phyloP scores from a whole-genome alignment of 2,329 filamentous ascomycete genomes.

The Talaromyces islandicus region DNA sequence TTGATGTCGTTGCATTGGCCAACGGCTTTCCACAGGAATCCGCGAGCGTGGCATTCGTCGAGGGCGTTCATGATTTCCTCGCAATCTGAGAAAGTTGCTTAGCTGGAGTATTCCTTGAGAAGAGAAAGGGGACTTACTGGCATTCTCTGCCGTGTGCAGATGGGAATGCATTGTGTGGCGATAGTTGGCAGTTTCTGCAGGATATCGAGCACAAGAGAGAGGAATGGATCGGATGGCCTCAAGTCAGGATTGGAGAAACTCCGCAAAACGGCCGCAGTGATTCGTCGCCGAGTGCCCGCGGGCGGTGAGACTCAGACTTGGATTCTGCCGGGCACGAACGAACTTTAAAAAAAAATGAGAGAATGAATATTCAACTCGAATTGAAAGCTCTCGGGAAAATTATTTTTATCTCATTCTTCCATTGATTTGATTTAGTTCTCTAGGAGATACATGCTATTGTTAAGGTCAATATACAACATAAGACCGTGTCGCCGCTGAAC shows the following conservation, averaged over 20 bases:
- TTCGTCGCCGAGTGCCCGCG: neutral
- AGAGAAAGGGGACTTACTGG: constrained; percentile 52
- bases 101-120: constrained; percentile 1
- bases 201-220: neutral
- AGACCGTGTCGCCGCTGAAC: neutral
- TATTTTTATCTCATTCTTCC: neutral
- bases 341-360: neutral
- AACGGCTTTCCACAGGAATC: constrained; percentile 85
- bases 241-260: neutral
- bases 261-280: neutral
- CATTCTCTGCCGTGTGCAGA: constrained; percentile 86
- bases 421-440: neutral
- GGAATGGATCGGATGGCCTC: neutral
- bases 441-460: neutral
- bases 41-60: constrained; percentile 88
- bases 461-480: neutral
- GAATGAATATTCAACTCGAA: neutral
- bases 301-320: neutral
- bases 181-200: neutral
- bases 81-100: constrained; percentile 61
- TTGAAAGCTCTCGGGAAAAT: neutral
- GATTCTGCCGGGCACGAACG: constrained; percentile 10
- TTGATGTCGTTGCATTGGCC: constrained; percentile 90
- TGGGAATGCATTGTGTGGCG: constrained; percentile 83
- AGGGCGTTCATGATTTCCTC: constrained; percentile 89